Evolutionary conservation across 1,139 yeast species (phyloP).

Genomic region (Wickerhamomyces sp.): DNA sequence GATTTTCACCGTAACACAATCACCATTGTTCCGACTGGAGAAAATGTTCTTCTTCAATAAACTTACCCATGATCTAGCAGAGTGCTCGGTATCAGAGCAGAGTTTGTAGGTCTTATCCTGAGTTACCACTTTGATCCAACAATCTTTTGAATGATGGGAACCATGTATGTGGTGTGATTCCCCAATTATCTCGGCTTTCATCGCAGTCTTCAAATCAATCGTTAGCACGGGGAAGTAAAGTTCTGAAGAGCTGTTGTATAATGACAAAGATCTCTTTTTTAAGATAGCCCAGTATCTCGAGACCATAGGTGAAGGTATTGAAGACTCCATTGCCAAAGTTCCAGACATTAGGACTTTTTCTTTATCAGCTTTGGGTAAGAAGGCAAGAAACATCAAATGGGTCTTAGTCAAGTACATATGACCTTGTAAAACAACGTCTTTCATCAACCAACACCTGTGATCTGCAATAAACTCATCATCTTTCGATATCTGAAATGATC

Average conservation of each 20-base stretch:
- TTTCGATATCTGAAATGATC: conserved; percentile 36
- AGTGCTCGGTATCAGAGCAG: conserved; percentile 63
- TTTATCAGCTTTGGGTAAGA: conserved; percentile 50
- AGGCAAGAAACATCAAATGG: conserved; percentile 72
- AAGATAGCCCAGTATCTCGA: conserved; percentile 74
- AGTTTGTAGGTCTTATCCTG: conserved; percentile 58
- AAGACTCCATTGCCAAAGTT: conserved; percentile 24
- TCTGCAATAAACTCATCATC: conserved; percentile 51
- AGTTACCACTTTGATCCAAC: conserved; percentile 54
- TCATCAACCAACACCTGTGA: conserved; percentile 73
- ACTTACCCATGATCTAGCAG: conserved; percentile 81
- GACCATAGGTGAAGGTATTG: conserved; percentile 15
- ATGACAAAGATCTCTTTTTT: conserved; percentile 60
- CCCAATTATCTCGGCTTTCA: conserved; percentile 48
- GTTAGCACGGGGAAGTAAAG: conserved; percentile 76
- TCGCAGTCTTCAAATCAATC: conserved; percentile 64
- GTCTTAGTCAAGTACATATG: conserved; percentile 67
- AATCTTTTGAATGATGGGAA: conserved; percentile 25
- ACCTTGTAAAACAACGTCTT: conserved; percentile 83
- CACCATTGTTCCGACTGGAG: conserved; percentile 62
- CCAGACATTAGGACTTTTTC: conserved; percentile 26
- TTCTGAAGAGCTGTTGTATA: conserved; percentile 70
- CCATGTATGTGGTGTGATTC: conserved; percentile 10
- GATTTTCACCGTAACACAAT: conserved; percentile 70
- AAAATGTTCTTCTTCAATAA: conserved; percentile 72